Conservation (phyloP, 495 filamentous ascomycete species). For the Neurospora sp. region DNA sequence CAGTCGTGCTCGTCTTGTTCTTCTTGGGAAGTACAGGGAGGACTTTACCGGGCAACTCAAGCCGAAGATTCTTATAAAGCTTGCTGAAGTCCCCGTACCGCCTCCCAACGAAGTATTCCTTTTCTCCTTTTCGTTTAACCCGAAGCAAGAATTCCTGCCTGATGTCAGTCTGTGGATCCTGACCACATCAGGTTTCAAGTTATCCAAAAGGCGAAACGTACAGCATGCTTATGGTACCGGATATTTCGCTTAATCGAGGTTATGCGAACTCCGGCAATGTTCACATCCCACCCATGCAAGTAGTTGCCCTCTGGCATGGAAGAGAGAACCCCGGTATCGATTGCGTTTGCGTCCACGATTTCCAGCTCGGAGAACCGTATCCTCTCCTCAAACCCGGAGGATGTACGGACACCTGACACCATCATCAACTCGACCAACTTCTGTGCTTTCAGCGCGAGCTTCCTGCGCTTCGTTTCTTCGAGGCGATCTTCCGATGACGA, state of each 20-base stretch:
- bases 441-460: slow-evolving; percentile 82
- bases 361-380: slow-evolving; percentile 95
- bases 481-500: slow-evolving; percentile 92
- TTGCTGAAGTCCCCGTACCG: slow-evolving; percentile 81
- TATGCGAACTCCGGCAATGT: slow-evolving; percentile 82
- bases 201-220: slow-evolving; percentile 34
- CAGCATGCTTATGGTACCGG: slow-evolving; percentile 84
- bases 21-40: slow-evolving; percentile 82
- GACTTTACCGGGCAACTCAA: slow-evolving; percentile 84
- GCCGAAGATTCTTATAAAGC: slow-evolving; percentile 68
- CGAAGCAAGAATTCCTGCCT: slow-evolving; percentile 82
- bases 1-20: slow-evolving; percentile 64
- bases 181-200: background rate
- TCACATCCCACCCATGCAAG: slow-evolving; percentile 94
- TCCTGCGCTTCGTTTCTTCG: slow-evolving; percentile 90
- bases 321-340: slow-evolving; percentile 74
- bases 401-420: slow-evolving; percentile 92
- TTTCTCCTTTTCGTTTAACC: slow-evolving; percentile 59
- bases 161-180: slow-evolving; percentile 9
- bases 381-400: slow-evolving; percentile 93
- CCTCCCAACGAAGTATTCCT: slow-evolving; percentile 68
- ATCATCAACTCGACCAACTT: slow-evolving; percentile 98
- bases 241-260: slow-evolving; percentile 76
- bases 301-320: slow-evolving; percentile 84
- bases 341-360: slow-evolving; percentile 85